Base-by-base conservation (phyloP, 208 protist species). In the Leishmania gerbilli region DNA sequence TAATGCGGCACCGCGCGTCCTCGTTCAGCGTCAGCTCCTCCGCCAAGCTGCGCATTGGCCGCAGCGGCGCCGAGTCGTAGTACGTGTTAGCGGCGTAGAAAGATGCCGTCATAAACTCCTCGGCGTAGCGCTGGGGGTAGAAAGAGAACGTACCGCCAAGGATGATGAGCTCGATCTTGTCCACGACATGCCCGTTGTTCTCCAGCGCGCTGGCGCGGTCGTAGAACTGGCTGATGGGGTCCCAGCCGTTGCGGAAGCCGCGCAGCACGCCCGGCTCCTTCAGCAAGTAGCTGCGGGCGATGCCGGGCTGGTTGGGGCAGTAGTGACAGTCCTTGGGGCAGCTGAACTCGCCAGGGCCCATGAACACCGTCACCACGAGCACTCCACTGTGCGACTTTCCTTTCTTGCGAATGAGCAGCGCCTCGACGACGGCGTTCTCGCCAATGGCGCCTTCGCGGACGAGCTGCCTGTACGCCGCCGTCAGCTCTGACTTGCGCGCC, bases 121-220 rank as follows among this genome's bases (percentile, higher is more conserved):
- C 92, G 1, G 96, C 86, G 89, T 99, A 99, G 51, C 96, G 93
- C 69, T 89, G 87, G 21, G 97, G 92, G 62, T 99, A 98, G 71
- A 97, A 99, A 79, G 99, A 99, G 79, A 99, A 99, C 53, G 99
- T 99, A 45, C 99, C 99, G 49, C 99, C 99, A 90, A 99, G 99
- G 77, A 99, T 95, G 82, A 99, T 99, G 47, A 99, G 99, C 87
- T 99, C 99, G 49, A 99, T 98, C 91, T 99, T 99, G 84, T 98
- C 97, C 74, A 94, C 93, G 11, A 95, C 89, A 83, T 99, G 97
- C 4, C 97, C 97, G 82, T 97, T 99, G 83, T 91, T 92, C 79
- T 95, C 94, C 76, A 99, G 91, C 24, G 94, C 91, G 60, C 89
- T 93, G n/a, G 92, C 95, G 65, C 97, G 91, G 87, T 98, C 97